Evolutionary conservation across 2,329 filamentous ascomycete species (phyloP), one percentile per base, ranked within the genome.

Genomic region (Penicillium sp.): DNA sequence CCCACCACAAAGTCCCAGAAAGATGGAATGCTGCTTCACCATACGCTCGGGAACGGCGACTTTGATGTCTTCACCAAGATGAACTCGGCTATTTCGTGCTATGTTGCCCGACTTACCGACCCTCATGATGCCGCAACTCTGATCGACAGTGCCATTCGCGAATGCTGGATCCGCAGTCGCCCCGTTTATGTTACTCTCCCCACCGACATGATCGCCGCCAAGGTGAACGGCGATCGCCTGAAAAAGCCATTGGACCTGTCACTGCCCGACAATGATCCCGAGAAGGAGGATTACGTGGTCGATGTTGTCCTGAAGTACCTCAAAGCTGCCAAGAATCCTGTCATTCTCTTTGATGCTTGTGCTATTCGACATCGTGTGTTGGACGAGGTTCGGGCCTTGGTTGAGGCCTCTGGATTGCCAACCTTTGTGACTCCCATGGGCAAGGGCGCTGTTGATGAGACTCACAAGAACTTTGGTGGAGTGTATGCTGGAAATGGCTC

Each of bases 371-470:
- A 92, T 57, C 74, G 81, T 28, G 82, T 84, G 11, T 63, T 89
- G 1, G 63, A 77, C 1, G 85, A 92, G 61, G 79, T 87, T 12
- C 79, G 85, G 50, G 75, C 77, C 6, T 70, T 95, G 11, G 69
- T 93, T 35, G 71, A 81, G 43, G 85, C 82, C 62, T 85, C 85
- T 1, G 72, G 77, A 3, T 69, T 94, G 6, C 87, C 88, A 3
- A 82, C 85, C 0, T 93, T 92, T 52, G 84, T 89, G n/a, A 84
- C 86, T 0, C 85, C 87, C 2, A 93, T 93, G 84, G 87, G 87
- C 31, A 94, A 94, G 67, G 78, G 86, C 12, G 84, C 84, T 13
- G 76, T 95, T 31, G 76, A 92, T 54, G 87, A 95, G 63, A 76
- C 75, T 2, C 74, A 84, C 31, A 69, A 74, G n/a, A 84, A 77